These are phyloP conservation scores for Aureobasidium sp. DNA, from an alignment of 2,329 filamentous ascomycete species.

Conservation along the genomic window DNA sequence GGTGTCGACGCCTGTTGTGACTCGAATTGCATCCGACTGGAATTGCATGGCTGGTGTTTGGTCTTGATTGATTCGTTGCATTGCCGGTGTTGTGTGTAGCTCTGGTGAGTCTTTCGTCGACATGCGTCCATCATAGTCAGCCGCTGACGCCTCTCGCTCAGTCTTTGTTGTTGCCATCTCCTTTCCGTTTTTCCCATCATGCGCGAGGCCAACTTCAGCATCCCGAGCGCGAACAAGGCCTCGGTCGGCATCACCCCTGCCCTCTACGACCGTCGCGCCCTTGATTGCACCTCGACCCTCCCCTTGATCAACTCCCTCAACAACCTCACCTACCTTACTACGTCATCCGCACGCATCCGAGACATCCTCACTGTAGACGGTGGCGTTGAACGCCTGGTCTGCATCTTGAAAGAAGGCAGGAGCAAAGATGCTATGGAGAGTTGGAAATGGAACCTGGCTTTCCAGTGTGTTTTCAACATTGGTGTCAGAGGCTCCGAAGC, in stretches of 20 bases:
- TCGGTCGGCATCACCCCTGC: slow-evolving; percentile 98
- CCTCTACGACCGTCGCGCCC: slow-evolving; percentile 91
- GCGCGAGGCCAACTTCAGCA: slow-evolving; percentile 99
- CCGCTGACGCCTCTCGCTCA: slow-evolving; percentile 9
- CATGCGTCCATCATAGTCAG: background rate
- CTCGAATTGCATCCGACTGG: background rate
- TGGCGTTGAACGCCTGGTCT: slow-evolving; percentile 91
- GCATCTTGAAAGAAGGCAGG: slow-evolving; percentile 93
- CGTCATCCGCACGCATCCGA: slow-evolving; percentile 91
- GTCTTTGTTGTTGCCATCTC: slow-evolving; percentile 16
- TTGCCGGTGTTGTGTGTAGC: slow-evolving; percentile 13
- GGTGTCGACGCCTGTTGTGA: slow-evolving; percentile 6
- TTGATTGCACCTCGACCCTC: slow-evolving; percentile 96
- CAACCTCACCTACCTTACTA: slow-evolving; percentile 96
- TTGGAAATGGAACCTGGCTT: slow-evolving; percentile 99
- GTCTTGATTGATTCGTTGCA: slow-evolving; percentile 11
- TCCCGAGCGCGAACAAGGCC: slow-evolving; percentile 98
- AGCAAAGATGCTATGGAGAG: slow-evolving; percentile 99
- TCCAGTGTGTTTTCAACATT: slow-evolving; percentile 98
- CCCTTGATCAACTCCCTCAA: slow-evolving; percentile 98
- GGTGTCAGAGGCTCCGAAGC: slow-evolving; percentile 91
- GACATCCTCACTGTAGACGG: slow-evolving; percentile 98
- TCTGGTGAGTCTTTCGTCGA: background rate
- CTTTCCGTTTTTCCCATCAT: slow-evolving; percentile 51
- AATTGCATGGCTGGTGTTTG: slow-evolving; percentile 15